Base-by-base conservation (phyloP, 2,329 filamentous ascomycete genomes). In the Blumeriella jaapii region DNA sequence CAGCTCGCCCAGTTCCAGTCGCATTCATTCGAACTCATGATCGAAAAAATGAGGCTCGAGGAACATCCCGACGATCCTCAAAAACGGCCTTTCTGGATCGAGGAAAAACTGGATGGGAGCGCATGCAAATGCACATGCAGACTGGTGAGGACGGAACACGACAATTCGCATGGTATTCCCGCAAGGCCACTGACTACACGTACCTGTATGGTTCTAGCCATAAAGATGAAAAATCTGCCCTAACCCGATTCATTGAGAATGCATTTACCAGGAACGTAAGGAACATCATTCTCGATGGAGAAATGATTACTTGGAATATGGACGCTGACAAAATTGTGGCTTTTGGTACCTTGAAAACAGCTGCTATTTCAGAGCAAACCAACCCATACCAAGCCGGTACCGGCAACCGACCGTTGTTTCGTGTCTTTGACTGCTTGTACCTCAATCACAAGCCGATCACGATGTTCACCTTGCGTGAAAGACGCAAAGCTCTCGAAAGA, bases 271-370 rank as follows among this genome's bases (percentile, higher is more conserved):
- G 74, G 1, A 77, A 78, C 2, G 85, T 96, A 0, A 69, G 78
- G 11, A 95, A 83, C 53, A 69, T 94, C 45, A 94, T 98, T 31
- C 67, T 98, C 0, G 91, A 98, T 51, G 91, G 91, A 7, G 91
- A 98, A 57, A 98, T 98, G 91, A 86, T 98, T 39, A 94, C 87
- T 0, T 98, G 91, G 91, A 85, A 96, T 54, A 82, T 86, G 41
- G 74, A 79, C 28, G 67, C 82, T 31, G 82, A 94, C 60, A 81
- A 81, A 36, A 82, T 91, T 34, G 80, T 93, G 11, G 76, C 81
- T 0, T 98, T 98, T 56, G 91, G 91, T 6, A 93, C 84, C 0
- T 67, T 98, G 31, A 98, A 98, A 60, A 89, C 85, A 1, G 89
- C 87, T 0, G 89, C 89, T 0, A 60, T 93, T 19, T 69, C 78